phyloP scores from a whole-genome alignment of 257 asterid genomes.

The Nicotiana undulata region DNA sequence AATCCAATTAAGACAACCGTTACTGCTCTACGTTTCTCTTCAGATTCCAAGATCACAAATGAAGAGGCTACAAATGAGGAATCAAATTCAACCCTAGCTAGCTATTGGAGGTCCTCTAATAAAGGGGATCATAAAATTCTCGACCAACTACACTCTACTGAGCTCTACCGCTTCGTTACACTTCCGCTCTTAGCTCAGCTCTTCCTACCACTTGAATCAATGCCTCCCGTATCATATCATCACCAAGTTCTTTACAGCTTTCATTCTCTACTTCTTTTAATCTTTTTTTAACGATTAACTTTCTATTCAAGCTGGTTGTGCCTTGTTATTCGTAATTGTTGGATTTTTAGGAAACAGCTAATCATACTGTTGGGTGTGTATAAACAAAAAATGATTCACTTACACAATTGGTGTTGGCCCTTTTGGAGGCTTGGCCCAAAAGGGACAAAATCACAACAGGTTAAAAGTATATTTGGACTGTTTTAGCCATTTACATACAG shows the following conservation, averaged over 20 bases:
- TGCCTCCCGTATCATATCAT: neutral
- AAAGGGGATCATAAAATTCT: neutral
- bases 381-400: too few species aligned
- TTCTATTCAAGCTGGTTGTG: neutral
- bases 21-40: neutral
- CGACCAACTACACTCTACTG: neutral
- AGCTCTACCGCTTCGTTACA: neutral
- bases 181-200: neutral
- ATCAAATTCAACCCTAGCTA: neutral
- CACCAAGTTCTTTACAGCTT: neutral
- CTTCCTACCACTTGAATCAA: neutral
- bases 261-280: neutral
- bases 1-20: neutral
- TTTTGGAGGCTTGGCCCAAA: too few species aligned
- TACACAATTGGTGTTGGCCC: too few species aligned
- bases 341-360: neutral
- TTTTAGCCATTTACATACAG: too few species aligned
- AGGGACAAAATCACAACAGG: too few species aligned
- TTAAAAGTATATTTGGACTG: too few species aligned
- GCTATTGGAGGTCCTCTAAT: neutral
- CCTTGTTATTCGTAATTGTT: neutral
- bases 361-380: too few species aligned
- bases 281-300: neutral
- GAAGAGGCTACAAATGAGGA: neutral
- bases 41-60: neutral